Percentiles rank a stretch among this genome's conserved stretches.
These are phyloP conservation scores for Bryum argenteum DNA, from an alignment of 225 moss, liverwort and hornwort species.

Conservation along the genomic window DNA sequence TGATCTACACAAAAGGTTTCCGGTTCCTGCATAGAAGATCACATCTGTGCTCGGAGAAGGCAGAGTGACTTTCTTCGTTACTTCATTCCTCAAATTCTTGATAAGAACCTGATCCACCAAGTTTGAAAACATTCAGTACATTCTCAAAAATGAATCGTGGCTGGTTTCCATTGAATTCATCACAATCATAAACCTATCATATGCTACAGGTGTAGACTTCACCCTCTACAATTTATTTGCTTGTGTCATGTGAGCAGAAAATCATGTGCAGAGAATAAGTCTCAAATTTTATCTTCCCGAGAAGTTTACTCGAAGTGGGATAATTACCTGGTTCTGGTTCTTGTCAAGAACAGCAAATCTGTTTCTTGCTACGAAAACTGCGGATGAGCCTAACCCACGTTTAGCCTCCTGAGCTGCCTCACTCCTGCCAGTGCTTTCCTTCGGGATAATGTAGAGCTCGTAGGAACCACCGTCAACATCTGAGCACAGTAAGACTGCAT, in stretches of 20 bases:
- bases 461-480: slow-evolving; percentile 96
- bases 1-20: slow-evolving; percentile 87
- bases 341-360: slow-evolving; percentile 89
- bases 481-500: slow-evolving; percentile 86
- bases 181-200: neutral
- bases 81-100: slow-evolving; percentile 90
- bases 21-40: slow-evolving; percentile 90
- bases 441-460: slow-evolving; percentile 89
- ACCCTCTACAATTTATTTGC: neutral
- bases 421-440: slow-evolving; percentile 84
- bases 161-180: neutral
- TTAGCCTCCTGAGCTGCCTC: slow-evolving; percentile 87
- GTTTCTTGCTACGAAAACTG: slow-evolving; percentile 90
- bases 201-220: neutral
- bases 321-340: slow-evolving; percentile 81
- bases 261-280: neutral
- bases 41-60: slow-evolving; percentile 87
- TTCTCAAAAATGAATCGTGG: neutral
- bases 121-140: slow-evolving; percentile 3
- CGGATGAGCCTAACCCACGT: slow-evolving; percentile 85
- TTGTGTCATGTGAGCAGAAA: neutral
- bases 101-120: slow-evolving; percentile 68
- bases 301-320: neutral
- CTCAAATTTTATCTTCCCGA: neutral
- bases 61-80: slow-evolving; percentile 80